These are phyloP conservation scores for Penicillium antarcticum DNA, from an alignment of 495 filamentous ascomycete species.

Conservation along the genomic window DNA sequence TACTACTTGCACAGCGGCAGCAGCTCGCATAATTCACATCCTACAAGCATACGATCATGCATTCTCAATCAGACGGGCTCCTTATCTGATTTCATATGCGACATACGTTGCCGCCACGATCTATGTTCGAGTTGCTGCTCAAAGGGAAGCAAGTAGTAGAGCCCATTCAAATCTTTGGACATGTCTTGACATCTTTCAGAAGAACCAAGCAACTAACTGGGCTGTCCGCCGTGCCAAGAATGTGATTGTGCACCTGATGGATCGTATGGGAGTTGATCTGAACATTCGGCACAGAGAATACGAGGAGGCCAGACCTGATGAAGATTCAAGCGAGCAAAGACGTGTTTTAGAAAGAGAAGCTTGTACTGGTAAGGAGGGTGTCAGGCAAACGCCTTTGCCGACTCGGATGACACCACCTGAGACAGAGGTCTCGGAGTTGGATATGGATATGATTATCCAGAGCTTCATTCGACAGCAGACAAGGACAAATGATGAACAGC, in stretches of 20 bases:
- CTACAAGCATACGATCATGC: conserved; percentile 9
- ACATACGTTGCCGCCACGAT: conserved; percentile 17
- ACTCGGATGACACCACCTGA: conserved; percentile 10
- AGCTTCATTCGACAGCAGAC: conserved; percentile 27
- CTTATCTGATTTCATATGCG: conserved; percentile 23
- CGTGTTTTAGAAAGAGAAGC: not conserved
- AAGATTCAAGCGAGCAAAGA: not conserved
- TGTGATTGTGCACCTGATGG: conserved; percentile 32
- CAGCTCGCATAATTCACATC: conserved; percentile 16
- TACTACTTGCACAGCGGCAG: conserved; percentile 21
- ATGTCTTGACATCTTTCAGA: conserved; percentile 26
- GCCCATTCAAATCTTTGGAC: conserved; percentile 23
- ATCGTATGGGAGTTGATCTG: conserved; percentile 27
- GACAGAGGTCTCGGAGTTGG: conserved; percentile 24
- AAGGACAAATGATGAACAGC: conserved; percentile 2
- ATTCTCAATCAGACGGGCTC: conserved; percentile 14
- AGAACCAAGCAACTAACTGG: conserved; percentile 31
- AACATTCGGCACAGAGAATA: not conserved
- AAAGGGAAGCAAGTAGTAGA: conserved; percentile 23
- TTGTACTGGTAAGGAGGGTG: not conserved
- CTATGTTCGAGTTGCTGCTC: conserved; percentile 28
- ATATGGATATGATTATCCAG: conserved; percentile 31
- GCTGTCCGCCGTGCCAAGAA: conserved; percentile 28
- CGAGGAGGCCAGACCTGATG: not conserved
- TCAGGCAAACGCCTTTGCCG: not conserved